These are phyloP conservation scores for Ophiorrhiza pumila DNA, from an alignment of 257 asterid genomes.

Conservation along the genomic window DNA sequence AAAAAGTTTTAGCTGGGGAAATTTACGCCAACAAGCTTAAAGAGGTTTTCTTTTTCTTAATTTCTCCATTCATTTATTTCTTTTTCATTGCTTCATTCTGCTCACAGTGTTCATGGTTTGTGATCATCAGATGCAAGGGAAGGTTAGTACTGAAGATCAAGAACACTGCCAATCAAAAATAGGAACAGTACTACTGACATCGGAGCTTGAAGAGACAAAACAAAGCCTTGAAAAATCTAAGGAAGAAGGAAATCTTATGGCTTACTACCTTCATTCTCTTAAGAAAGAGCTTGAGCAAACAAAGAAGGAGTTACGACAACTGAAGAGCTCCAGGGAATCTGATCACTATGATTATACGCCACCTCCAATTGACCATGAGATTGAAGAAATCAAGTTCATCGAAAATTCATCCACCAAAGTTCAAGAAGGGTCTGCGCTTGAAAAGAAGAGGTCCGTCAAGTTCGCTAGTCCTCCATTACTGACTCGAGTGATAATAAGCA, in stretches of 20 bases:
- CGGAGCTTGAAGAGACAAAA: slow-evolving; percentile 56
- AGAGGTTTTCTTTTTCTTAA: slow-evolving; percentile 33
- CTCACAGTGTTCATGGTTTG: not conserved
- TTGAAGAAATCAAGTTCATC: slow-evolving; percentile 61
- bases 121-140: slow-evolving; percentile 37
- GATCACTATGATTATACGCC: not conserved
- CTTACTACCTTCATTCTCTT: slow-evolving; percentile 45
- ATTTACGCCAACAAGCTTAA: slow-evolving; percentile 58
- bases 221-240: slow-evolving; percentile 47
- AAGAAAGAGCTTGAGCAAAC: slow-evolving; percentile 67
- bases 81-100: not conserved
- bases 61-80: not conserved
- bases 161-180: slow-evolving; percentile 18
- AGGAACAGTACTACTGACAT: slow-evolving; percentile 26
- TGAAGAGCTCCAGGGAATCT: slow-evolving; percentile 36
- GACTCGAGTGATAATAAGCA: slow-evolving; percentile 36
- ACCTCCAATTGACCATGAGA: slow-evolving; percentile 34
- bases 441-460: slow-evolving; percentile 73
- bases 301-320: slow-evolving; percentile 50
- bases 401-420: slow-evolving; percentile 28
- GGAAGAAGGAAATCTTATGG: slow-evolving; percentile 59
- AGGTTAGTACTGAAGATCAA: slow-evolving; percentile 9
- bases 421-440: slow-evolving; percentile 16
- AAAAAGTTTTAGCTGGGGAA: slow-evolving; percentile 72
- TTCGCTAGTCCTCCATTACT: slow-evolving; percentile 71